Evolutionary conservation across 139 green algal genomes (phyloP), one percentile per base, ranked within the genome.

Genomic region (Volvox reticuliferus): DNA sequence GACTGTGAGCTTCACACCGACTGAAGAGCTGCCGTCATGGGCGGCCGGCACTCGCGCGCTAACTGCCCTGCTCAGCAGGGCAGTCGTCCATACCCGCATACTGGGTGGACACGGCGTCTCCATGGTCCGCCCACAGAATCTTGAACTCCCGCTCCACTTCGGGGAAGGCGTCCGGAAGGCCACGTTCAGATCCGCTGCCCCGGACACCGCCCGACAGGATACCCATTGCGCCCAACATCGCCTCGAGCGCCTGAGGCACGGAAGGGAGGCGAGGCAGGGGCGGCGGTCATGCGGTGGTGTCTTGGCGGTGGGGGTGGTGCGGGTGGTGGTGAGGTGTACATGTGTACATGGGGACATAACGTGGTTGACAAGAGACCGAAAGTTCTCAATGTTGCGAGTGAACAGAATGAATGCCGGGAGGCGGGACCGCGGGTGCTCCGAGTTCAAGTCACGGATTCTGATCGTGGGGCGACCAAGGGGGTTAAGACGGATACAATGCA

Each of bases 61-160:
- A n/a, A n/a, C n/a, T n/a, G n/a, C n/a, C n/a, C n/a, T n/a, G n/a
- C n/a, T n/a, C n/a, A n/a, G n/a, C n/a, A n/a, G 9, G 44, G 9
- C 44, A 14, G 44, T 55, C 44, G 21, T 73, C 2, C 65, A 1
- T 69, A 93, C 97, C 97, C 19, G 97, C 97, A 82, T 99, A 99
- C 95, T 99, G 97, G 18, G 78, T 79, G 20, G 90, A 91, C 68
- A 99, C 93, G 35, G 95, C 96, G 78, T 99, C 97, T 17, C 97
- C 97, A 86, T 99, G 97, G 89, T 99, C 97, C 5, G 97, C 97
- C 97, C 97, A 99, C 80, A 98, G 87, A 50, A 95, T 82, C 86
- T 97, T 97, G 95, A 98, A 98, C 55, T 87, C 71, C 5, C 22
- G 1, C 86, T 99, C 96, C 69, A 97, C 92, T 3, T 22, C 50